These are phyloP conservation scores for Cadophora sp. DNA, from an alignment of 2,329 filamentous ascomycete species.

Conservation along the genomic window DNA sequence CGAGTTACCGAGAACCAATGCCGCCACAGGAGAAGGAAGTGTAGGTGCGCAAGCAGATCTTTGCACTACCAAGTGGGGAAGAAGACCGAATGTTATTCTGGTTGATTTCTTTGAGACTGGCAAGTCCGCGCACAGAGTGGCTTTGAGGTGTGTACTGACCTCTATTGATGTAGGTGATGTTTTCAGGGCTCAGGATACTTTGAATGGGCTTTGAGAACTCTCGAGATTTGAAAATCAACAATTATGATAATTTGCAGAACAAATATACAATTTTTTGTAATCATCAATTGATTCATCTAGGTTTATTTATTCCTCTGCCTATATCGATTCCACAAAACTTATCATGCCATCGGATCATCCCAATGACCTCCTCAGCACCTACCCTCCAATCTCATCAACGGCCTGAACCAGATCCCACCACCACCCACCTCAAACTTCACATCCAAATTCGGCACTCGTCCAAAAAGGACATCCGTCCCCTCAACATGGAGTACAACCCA, in stretches of 20 bases:
- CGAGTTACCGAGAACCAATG: conserved; percentile 53
- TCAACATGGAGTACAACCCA: too few relatives aligned
- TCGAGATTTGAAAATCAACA: not conserved
- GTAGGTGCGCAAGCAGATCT: conserved; percentile 57
- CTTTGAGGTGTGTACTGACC: not conserved
- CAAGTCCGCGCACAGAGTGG: conserved; percentile 12
- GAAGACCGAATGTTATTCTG: conserved; percentile 59
- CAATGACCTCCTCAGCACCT: too few relatives aligned
- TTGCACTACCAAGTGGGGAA: conserved; percentile 54
- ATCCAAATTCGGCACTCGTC: too few relatives aligned
- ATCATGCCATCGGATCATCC: too few relatives aligned
- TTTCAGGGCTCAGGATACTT: conserved; percentile 41
- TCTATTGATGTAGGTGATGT: conserved; percentile 36
- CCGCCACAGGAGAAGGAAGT: conserved; percentile 56
- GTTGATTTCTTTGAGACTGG: conserved; percentile 64
- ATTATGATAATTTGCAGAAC: not conserved
- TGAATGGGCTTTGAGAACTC: conserved; percentile 33
- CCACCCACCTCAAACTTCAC: too few relatives aligned
- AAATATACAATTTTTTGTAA: not conserved
- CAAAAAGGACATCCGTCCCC: too few relatives aligned
- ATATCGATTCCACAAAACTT: too few relatives aligned
- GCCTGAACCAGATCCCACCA: too few relatives aligned
- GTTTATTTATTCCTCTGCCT: not conserved
- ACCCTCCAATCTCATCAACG: too few relatives aligned
- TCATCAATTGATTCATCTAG: not conserved